These are phyloP conservation scores for Boletus subcaerulescens DNA, from an alignment of 768 basidiomycete genomes.

Conservation along the genomic window DNA sequence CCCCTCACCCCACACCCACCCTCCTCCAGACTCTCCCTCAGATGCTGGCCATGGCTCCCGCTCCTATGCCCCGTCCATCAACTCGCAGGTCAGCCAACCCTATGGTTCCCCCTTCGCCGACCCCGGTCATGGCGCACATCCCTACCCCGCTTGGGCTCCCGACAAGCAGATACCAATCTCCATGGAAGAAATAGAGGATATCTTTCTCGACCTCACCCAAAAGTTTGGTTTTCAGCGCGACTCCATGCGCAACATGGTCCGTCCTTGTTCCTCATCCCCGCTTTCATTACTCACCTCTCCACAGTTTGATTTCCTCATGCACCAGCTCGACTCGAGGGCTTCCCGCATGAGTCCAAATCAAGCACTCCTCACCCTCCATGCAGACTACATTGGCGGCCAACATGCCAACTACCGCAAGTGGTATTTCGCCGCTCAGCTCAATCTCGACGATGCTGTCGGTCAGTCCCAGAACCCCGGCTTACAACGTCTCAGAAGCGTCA, in stretches of 20 bases:
- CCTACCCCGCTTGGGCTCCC: conserved; percentile 93
- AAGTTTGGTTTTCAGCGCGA: conserved; percentile 99
- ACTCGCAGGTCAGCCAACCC: conserved; percentile 58
- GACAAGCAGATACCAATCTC: conserved; percentile 95
- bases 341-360: conserved; percentile 97
- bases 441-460: conserved; percentile 98
- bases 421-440: conserved; percentile 99
- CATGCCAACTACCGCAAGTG: conserved; percentile 99
- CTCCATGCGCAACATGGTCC: conserved; percentile 92
- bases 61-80: conserved; percentile 55
- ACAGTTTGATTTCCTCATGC: conserved; percentile 97
- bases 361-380: conserved; percentile 93
- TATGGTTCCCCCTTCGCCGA: conserved; percentile 61
- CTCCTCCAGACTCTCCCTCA: conserved; percentile 22
- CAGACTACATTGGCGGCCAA: conserved; percentile 98
- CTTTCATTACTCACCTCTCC: conserved; percentile 9
- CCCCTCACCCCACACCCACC: neutral
- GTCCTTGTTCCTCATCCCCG: conserved; percentile 17
- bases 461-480: conserved; percentile 92
- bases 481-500: conserved; percentile 82
- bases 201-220: conserved; percentile 95
- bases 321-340: conserved; percentile 94
- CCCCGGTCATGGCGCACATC: conserved; percentile 53
- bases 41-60: conserved; percentile 34
- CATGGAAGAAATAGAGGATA: conserved; percentile 98